A percentile compares a stretch with the other conserved stretches of the same genome.
Evolutionary conservation across 805 yeast species (phyloP).

Genomic region (Myxozyma monticola): DNA sequence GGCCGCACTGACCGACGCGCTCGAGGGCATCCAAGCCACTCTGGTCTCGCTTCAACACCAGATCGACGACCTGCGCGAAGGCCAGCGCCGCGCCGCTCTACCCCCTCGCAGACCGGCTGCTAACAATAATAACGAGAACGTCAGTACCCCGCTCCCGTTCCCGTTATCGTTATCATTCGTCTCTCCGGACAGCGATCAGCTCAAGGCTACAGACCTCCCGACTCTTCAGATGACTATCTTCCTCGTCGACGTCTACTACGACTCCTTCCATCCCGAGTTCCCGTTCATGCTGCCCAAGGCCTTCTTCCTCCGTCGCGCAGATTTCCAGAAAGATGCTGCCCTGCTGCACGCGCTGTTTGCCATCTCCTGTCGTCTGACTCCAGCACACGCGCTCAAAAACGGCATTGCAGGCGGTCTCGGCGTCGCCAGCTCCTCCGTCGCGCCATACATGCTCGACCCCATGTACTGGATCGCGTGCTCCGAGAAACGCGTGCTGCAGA

Average conservation of each 20-base stretch:
- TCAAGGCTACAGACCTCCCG: conserved; percentile 18
- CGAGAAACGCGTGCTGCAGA: conserved; percentile 20
- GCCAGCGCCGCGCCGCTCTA: background rate
- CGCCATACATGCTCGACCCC: background rate
- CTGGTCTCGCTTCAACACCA: conserved; percentile 23
- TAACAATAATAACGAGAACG: no score
- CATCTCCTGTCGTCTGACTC: conserved; percentile 23
- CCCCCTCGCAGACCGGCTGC: no score
- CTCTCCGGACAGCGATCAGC: conserved; percentile 6
- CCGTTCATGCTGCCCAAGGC: conserved; percentile 25
- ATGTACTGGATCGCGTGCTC: conserved; percentile 28
- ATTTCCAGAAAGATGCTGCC: conserved; percentile 21
- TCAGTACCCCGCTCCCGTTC: background rate
- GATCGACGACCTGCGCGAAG: conserved; percentile 8
- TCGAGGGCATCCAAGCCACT: conserved; percentile 14
- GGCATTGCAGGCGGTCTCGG: background rate
- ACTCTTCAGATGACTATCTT: conserved; percentile 10
- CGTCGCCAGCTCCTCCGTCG: background rate
- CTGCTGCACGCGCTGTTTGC: conserved; percentile 27
- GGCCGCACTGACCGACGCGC: conserved; percentile 1
- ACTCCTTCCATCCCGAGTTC: conserved; percentile 22
- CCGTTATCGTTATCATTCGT: background rate
- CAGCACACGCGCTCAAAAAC: background rate
- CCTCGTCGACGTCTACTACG: conserved; percentile 24
- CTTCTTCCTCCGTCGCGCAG: conserved; percentile 6